Percentiles rank a stretch among this genome's conserved stretches.
These are phyloP conservation scores for Oryza longistaminata DNA, from an alignment of 176 grass and related monocot genomes.

Conservation along the genomic window DNA sequence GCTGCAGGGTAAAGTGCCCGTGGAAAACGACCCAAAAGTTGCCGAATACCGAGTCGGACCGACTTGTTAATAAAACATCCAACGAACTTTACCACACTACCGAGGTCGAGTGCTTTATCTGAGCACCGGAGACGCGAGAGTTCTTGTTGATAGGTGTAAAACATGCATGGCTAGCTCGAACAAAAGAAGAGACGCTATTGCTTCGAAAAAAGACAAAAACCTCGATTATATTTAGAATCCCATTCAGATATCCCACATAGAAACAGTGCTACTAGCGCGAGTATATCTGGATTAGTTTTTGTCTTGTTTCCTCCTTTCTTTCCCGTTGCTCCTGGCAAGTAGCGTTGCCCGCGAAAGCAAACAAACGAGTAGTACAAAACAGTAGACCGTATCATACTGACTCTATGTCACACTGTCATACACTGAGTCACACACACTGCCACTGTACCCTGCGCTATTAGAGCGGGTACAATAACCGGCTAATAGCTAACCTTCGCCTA, in stretches of 20 bases:
- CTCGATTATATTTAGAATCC: neutral
- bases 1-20: slow-evolving; percentile 16
- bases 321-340: slow-evolving; percentile 20
- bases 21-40: slow-evolving; percentile 36
- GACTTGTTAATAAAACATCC: slow-evolving; percentile 15
- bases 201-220: neutral
- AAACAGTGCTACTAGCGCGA: neutral
- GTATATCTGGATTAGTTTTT: neutral
- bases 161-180: neutral
- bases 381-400: neutral
- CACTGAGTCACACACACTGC: neutral
- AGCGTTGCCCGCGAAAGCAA: slow-evolving; percentile 25
- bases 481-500: too few relatives aligned
- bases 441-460: slow-evolving; percentile 16
- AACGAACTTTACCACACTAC: slow-evolving; percentile 36
- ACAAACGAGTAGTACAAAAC: slow-evolving; percentile 18
- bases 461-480: too few relatives aligned
- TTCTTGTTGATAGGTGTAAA: neutral
- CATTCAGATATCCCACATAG: neutral
- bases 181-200: neutral
- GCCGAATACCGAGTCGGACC: slow-evolving; percentile 1
- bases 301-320: slow-evolving; percentile 11
- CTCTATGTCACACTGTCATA: neutral
- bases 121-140: neutral
- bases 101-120: neutral